These are phyloP conservation scores for Dissophora globulifera DNA, from an alignment of 192 early-diverging fungal genomes.

Conservation along the genomic window DNA sequence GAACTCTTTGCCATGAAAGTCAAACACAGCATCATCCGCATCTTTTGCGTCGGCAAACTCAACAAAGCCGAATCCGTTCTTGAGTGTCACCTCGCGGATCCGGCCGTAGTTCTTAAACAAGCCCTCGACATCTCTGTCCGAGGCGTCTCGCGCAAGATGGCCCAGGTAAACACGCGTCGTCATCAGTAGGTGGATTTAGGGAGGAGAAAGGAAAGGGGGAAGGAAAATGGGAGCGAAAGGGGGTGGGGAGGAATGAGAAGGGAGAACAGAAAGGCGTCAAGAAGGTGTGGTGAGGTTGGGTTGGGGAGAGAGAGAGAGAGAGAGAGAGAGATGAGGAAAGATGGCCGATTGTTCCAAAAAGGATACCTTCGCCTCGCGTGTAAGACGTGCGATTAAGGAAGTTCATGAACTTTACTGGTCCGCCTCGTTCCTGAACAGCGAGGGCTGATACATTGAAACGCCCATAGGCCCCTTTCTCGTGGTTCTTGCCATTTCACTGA, in stretches of 20 bases:
- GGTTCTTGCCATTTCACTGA: too few relatives aligned
- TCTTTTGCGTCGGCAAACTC: slow-evolving; percentile 88
- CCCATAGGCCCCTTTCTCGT: too few relatives aligned
- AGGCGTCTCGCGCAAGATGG: slow-evolving; percentile 82
- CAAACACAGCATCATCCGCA: slow-evolving; percentile 88
- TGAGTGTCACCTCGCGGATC: slow-evolving; percentile 81
- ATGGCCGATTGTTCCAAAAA: too few relatives aligned
- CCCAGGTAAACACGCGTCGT: slow-evolving; percentile 76
- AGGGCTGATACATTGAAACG: too few relatives aligned
- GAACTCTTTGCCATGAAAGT: slow-evolving; percentile 82
- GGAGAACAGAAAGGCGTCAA: too few relatives aligned
- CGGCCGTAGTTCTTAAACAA: slow-evolving; percentile 82
- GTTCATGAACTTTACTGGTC: too few relatives aligned
- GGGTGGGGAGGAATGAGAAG: neutral
- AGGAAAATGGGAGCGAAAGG: neutral
- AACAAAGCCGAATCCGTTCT: slow-evolving; percentile 92
- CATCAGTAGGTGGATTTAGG: neutral
- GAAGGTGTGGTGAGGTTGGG: too few relatives aligned
- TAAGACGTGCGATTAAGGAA: too few relatives aligned
- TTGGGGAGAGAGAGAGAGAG: neutral
- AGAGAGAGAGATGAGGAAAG: too few relatives aligned
- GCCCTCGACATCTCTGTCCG: slow-evolving; percentile 82
- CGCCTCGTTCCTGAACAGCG: too few relatives aligned
- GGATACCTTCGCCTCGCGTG: too few relatives aligned
- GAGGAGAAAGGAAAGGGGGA: neutral